Evolutionary conservation across 768 basidiomycete genomes (phyloP).

Genomic region (Rhodosporidiobolus odoratus): DNA sequence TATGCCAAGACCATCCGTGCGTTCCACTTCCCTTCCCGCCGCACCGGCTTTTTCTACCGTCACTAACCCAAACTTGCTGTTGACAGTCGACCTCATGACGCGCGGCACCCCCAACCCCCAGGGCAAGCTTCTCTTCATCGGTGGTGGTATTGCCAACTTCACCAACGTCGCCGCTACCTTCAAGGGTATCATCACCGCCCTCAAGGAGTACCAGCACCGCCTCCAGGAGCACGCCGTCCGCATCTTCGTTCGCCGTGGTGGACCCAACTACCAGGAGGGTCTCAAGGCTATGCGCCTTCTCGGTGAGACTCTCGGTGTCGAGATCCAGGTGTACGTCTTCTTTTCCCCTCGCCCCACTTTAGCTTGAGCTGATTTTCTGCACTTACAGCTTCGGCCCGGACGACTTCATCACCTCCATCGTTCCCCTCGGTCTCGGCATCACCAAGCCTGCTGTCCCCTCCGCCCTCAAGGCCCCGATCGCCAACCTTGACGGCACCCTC

Average conservation of each 20-base stretch:
- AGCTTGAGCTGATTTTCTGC: neutral
- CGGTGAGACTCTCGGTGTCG: slow-evolving; percentile 90
- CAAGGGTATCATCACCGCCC: slow-evolving; percentile 97
- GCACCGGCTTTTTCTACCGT: neutral
- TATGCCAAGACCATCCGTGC: slow-evolving; percentile 95
- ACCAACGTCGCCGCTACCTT: slow-evolving; percentile 97
- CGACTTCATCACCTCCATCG: slow-evolving; percentile 96
- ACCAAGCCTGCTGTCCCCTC: slow-evolving; percentile 48
- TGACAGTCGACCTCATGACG: slow-evolving; percentile 83
- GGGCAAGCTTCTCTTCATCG: slow-evolving; percentile 98
- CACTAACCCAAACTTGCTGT: slow-evolving; percentile 1
- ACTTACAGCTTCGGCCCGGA: slow-evolving; percentile 76
- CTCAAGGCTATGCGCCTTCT: slow-evolving; percentile 97
- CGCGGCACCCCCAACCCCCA: slow-evolving; percentile 66
- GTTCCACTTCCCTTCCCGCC: slow-evolving; percentile 44
- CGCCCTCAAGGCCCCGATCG: slow-evolving; percentile 38
- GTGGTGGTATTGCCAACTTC: slow-evolving; percentile 99
- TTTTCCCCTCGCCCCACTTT: neutral
- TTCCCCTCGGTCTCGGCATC: slow-evolving; percentile 92
- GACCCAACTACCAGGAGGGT: slow-evolving; percentile 98
- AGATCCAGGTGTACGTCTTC: slow-evolving; percentile 54
- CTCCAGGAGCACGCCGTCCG: slow-evolving; percentile 78
- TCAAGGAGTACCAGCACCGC: slow-evolving; percentile 83
- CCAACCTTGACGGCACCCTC: slow-evolving; percentile 51
- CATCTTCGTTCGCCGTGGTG: slow-evolving; percentile 96